Evolutionary conservation across 192 early-diverging fungal genomes (phyloP), one percentile per base, ranked within the genome.

Genomic region (Linnemannia exigua): DNA sequence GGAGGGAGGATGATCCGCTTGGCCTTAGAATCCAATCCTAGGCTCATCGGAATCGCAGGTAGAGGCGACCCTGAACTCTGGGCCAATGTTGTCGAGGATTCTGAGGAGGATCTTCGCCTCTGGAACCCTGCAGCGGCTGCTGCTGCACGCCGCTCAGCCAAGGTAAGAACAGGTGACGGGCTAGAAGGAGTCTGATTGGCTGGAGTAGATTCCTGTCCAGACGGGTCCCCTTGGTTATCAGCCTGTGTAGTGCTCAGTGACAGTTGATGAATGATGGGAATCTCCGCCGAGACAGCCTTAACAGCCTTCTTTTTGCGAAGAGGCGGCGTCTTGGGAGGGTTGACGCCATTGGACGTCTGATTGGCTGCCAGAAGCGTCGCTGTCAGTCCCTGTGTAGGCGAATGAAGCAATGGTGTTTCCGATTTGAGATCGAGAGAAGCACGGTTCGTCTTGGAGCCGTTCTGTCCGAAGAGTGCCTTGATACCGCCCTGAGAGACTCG

Each of bases 401-500:
- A 51, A 31, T 46, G 50, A 20, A 58, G 72, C 17, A 71, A 19
- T 35, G 61, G 47, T 9, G 52, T 46, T 31, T 85, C 83, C 35
- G 74, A 33, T 72, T 85, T 85, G 3, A 85, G 68, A 51, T 85
- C 83, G 3, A 85, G 44, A 22, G 83, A 85, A 6, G 74, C 58
- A 4, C 83, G 73, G 33, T 79, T 85, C 25, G 52, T 68, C 70
- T 85, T 85, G 48, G 74, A 70, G 5, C 44, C 37, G 19, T 47
- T 38, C 67, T 75, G 77, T 37, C 83, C 83, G 52, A 85, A 85
- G n/a, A 85, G 74, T 46, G 83, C 83, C 47, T 85, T 85, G 54
- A 85, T 85, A 12, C 83, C 83, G 7, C 83, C 83, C 37, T 85
- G 83, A 36, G 83, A 85, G 16, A 85, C 63, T 46, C 83, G 74